These are phyloP conservation scores for Mitragyna speciosa DNA, from an alignment of 257 asterid species.

Conservation along the genomic window DNA sequence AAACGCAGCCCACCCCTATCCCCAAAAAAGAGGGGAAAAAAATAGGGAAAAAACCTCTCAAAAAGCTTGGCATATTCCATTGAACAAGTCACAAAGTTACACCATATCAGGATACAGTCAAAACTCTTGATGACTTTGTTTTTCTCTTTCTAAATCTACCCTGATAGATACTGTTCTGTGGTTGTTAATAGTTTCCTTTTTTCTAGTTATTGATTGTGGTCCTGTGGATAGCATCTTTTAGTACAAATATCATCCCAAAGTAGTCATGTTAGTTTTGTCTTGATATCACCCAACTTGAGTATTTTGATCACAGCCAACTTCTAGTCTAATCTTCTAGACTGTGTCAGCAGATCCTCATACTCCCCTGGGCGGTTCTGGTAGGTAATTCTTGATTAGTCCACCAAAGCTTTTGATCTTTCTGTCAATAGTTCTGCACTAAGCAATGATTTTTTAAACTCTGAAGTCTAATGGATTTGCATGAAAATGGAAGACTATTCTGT, in stretches of 20 bases:
- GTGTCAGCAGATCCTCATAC: slow-evolving; percentile 8
- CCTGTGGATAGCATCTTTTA: slow-evolving; percentile 25
- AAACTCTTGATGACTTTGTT: not conserved
- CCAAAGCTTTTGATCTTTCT: slow-evolving; percentile 1
- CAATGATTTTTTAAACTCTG: too few species aligned
- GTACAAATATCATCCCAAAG: not conserved
- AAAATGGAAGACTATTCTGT: too few species aligned
- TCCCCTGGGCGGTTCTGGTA: slow-evolving; percentile 14
- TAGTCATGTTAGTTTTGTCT: slow-evolving; percentile 15
- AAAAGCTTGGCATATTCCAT: not conserved
- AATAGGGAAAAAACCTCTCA: too few species aligned
- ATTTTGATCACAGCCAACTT: slow-evolving; percentile 11
- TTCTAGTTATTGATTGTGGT: too few species aligned
- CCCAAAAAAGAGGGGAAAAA: too few species aligned
- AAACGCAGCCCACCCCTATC: too few species aligned
- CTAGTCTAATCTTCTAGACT: slow-evolving; percentile 12
- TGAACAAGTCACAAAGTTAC: not conserved
- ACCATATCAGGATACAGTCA: slow-evolving; percentile 1
- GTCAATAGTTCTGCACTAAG: slow-evolving; percentile 1
- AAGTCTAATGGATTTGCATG: too few species aligned
- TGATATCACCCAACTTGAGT: slow-evolving; percentile 17
- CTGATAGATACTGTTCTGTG: not conserved
- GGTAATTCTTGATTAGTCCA: slow-evolving; percentile 5
- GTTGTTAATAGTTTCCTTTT: not conserved
- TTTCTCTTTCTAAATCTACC: slow-evolving; percentile 8